These are phyloP conservation scores for Acrocalymma vagum DNA, from an alignment of 2,329 filamentous ascomycete species.

Conservation along the genomic window DNA sequence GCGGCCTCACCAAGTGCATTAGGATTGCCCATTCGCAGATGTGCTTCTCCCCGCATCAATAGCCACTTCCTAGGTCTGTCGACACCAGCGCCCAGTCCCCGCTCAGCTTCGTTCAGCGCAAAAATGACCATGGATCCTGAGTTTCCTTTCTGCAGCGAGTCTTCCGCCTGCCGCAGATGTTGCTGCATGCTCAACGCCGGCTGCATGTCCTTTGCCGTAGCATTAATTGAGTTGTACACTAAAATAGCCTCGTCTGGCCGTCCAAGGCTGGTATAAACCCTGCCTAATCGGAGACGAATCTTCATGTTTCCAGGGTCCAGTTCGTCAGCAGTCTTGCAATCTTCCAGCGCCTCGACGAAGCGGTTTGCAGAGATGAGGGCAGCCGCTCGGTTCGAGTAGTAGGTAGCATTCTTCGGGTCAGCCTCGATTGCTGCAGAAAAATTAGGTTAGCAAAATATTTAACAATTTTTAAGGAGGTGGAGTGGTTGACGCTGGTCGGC, in stretches of 20 bases:
- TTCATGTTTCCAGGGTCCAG: constrained; percentile 88
- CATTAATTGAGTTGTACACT: constrained; percentile 81
- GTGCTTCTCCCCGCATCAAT: constrained; percentile 88
- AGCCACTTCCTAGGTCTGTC: constrained; percentile 91
- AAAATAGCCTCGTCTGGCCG: constrained; percentile 86
- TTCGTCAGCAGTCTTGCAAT: constrained; percentile 83
- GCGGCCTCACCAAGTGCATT: constrained; percentile 92
- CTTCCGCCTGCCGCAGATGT: constrained; percentile 81
- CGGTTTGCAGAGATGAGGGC: constrained; percentile 89
- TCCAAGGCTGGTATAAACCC: constrained; percentile 88
- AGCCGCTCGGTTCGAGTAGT: constrained; percentile 92
- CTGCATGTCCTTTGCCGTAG: constrained; percentile 84
- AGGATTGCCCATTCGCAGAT: constrained; percentile 88
- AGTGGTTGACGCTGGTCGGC: too few species aligned
- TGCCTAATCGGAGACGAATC: constrained; percentile 84
- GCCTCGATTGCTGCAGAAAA: constrained; percentile 78
- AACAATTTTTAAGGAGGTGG: too few species aligned
- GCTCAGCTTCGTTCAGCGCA: constrained; percentile 89
- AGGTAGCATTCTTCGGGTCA: constrained; percentile 85
- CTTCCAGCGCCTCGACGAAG: constrained; percentile 82
- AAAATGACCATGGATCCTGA: constrained; percentile 91
- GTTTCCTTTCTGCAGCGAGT: constrained; percentile 76
- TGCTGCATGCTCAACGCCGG: constrained; percentile 85
- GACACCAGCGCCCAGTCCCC: constrained; percentile 77
- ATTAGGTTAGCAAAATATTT: too few species aligned